Base-by-base conservation (phyloP, 305 asterid species). In the Solanum hybrid region DNA sequence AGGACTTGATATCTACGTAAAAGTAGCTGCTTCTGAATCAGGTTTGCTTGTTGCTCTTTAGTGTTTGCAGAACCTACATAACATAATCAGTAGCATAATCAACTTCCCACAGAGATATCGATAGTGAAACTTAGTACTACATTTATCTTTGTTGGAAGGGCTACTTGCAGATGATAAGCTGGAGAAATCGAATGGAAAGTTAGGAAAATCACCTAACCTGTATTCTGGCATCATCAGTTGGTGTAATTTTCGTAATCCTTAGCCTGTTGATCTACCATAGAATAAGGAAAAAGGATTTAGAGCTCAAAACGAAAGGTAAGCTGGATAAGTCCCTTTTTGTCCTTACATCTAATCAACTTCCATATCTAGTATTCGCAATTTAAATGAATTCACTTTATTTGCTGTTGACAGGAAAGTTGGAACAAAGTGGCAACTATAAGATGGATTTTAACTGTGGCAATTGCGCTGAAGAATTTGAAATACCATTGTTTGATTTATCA, bases 1-100 rank as follows among this genome's bases (percentile, higher is more conserved):
- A 78, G 91, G 92, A 10, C 90, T 80, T 83, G 90, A 89, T 26
- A 81, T 91, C 17, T 91, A 88, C 89, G 61, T 92, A 4, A 89
- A 92, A 70, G 5, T 90, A 87, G 89, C 91, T 80, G 81, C 92
- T 31, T 88, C 93, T 2, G 91, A 92, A 6, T 65, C 81, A 88
- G 93, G 93, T 91, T 90, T 77, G 36, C 61, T 51, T 91, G 93
- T 51, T 41, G 83, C 41, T 10, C 61, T 45, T 13, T 13, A 45
- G 61, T 45, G 61, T 45, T 24, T 80, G 65, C 34, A 13, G 68
- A 24, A 38, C 86, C 33, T 80, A 3, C 0, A 79, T 79, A 36
- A 79, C 57, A 4, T 45, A n/a, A 0, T 7, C 79, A 4, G 0
- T 36, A 36, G 7, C 29, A 34, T 29, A 36, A 36, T 36, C 61